Evolutionary conservation across 2,329 filamentous ascomycete genomes (phyloP).

Genomic region (Macrophomina pseudophaseolina): DNA sequence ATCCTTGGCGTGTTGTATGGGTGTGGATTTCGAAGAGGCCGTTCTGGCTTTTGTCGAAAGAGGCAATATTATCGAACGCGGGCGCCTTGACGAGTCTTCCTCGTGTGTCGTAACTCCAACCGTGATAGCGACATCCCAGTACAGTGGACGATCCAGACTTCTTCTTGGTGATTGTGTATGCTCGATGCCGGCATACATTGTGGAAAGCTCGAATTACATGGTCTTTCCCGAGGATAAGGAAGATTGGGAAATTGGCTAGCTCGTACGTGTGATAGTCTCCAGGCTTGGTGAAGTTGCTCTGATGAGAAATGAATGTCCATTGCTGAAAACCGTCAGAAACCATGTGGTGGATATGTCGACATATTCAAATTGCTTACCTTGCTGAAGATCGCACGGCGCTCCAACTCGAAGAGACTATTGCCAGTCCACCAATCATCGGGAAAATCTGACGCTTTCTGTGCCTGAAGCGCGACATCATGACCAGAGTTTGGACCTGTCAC

Average conservation of each 20-base stretch:
- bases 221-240: constrained; percentile 46
- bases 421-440: constrained; percentile 49
- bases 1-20: constrained; percentile 34
- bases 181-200: constrained; percentile 54
- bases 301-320: constrained; percentile 48
- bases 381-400: constrained; percentile 56
- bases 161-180: constrained; percentile 49
- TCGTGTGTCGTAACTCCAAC: constrained; percentile 53
- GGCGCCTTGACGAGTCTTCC: constrained; percentile 53
- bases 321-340: constrained; percentile 32
- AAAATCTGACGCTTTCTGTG: constrained; percentile 38
- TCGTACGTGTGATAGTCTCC: constrained; percentile 46
- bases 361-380: constrained; percentile 41
- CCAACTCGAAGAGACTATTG: constrained; percentile 52
- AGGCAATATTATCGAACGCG: constrained; percentile 44
- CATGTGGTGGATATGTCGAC: neutral
- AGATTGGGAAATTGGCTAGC: constrained; percentile 47
- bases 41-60: constrained; percentile 46
- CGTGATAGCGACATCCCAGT: constrained; percentile 53
- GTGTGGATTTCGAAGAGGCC: constrained; percentile 37
- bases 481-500: neutral
- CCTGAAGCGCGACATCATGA: constrained; percentile 38
- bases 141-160: constrained; percentile 45
- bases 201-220: constrained; percentile 47
- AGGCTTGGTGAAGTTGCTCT: constrained; percentile 39